Evolutionary conservation across 78 protist species (phyloP), one percentile per base, ranked within the genome.

Genomic region (Pelomyxa schiedti): DNA sequence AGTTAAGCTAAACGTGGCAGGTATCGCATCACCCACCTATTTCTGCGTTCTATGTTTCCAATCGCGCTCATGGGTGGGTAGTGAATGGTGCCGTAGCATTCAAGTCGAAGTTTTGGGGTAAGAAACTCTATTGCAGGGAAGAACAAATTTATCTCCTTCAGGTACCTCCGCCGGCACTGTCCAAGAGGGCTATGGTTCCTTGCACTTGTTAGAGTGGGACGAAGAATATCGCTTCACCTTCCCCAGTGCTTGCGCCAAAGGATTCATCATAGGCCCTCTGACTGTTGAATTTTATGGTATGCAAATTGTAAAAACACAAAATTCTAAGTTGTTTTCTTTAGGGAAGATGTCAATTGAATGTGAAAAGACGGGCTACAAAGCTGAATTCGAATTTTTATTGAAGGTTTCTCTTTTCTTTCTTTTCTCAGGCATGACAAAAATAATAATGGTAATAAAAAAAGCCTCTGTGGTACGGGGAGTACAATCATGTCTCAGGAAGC

Each of bases 1-100:
- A n/a, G n/a, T n/a, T n/a, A n/a, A n/a, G n/a, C n/a, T 74, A 70
- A 2, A 75, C 90, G 2, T 92, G 81, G 65, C 95, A 94, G 83
- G 92, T 92, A 8, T 81, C 88, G 9, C 98, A 95, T 68, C 96
- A 95, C 77, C 98, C 98, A 8, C 98, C 98, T 16, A 69, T 92
- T 5, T 75, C 90, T 8, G 93, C 94, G 30, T 82, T 89, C 42
- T 78, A 79, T 52, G 82, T 81, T 1, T 76, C 70, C 29, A 88
- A 92, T 77, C 66, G 89, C 24, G 64, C 42, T 30, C 78, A 72
- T 37, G 92, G 92, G n/a, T 77, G 72, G 40, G 72, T 67, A 35
- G 36, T 86, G 67, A 70, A 40, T 22, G 93, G 95, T n/a, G 16
- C 63, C 6, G 52, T 86, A n/a, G 42, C 35, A 5, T 76, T 88